Percentiles rank a stretch among this genome's conserved stretches.
Evolutionary conservation across 148 eudicot genomes (phyloP).

Genomic region (Rheum nobile): DNA sequence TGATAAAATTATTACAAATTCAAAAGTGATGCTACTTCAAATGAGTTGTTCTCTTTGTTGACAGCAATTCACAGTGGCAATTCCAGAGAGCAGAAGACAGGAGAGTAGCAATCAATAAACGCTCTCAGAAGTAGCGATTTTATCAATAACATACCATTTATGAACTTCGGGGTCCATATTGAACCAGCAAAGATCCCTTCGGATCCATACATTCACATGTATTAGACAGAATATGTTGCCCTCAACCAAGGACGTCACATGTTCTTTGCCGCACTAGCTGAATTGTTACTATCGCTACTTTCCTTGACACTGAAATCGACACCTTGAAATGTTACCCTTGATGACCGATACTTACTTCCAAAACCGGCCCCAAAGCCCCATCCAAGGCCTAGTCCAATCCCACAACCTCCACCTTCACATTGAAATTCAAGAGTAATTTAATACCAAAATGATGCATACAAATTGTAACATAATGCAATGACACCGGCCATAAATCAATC

Average conservation of each 20-base stretch:
- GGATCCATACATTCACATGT: background rate
- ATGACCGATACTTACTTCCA: conserved; percentile 55
- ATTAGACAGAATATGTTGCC: background rate
- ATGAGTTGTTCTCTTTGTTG: no score
- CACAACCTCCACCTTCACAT: conserved; percentile 72
- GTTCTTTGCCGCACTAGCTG: conserved; percentile 13
- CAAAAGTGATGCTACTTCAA: no score
- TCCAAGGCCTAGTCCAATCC: conserved; percentile 72
- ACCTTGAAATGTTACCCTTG: conserved; percentile 50
- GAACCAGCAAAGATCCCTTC: background rate
- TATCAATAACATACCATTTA: no score
- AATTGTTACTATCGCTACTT: conserved; percentile 16
- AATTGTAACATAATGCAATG: background rate
- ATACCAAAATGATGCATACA: background rate
- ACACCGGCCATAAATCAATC: background rate
- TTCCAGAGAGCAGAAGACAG: background rate
- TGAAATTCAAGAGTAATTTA: background rate
- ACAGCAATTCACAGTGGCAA: background rate
- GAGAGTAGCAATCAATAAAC: background rate
- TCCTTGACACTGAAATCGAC: conserved; percentile 24
- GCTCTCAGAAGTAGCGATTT: no score
- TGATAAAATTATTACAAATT: no score
- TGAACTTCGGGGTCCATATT: background rate
- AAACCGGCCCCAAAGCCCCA: conserved; percentile 78
- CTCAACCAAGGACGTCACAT: background rate